Conservation (phyloP, 2,329 filamentous ascomycete genomes). For the Phoma sp. region DNA sequence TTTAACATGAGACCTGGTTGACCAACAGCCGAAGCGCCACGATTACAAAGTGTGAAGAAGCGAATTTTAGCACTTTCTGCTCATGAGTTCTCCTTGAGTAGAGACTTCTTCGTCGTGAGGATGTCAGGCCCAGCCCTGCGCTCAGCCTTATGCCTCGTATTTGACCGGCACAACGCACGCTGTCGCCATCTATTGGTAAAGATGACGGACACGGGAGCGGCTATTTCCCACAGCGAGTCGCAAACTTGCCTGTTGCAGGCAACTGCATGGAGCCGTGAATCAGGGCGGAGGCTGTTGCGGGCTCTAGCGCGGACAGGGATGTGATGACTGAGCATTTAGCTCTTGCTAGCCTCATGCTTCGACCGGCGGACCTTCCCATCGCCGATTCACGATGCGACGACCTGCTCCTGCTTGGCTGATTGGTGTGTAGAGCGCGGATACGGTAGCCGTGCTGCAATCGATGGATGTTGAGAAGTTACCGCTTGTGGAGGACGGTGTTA, state of each 20-base stretch:
- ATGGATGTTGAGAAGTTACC: background rate
- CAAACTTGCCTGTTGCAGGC: background rate
- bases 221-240: background rate
- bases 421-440: background rate
- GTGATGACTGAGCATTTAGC: conserved; percentile 3
- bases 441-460: conserved; percentile 2
- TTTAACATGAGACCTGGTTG: too few species aligned
- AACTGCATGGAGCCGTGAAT: too few species aligned
- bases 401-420: too few species aligned
- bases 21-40: too few species aligned
- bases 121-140: background rate
- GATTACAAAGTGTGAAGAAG: too few species aligned
- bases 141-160: conserved; percentile 4
- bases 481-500: background rate
- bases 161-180: too few species aligned
- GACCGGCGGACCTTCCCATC: too few species aligned
- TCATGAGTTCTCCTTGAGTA: too few species aligned
- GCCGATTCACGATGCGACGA: too few species aligned
- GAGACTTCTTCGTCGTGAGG: too few species aligned
- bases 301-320: background rate
- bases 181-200: background rate
- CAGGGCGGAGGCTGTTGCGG: too few species aligned
- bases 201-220: conserved; percentile 12
- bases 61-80: too few species aligned
- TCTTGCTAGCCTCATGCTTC: background rate